A percentile compares a stretch with the other conserved stretches of the same genome.
phyloP scores from a whole-genome alignment of 2,329 filamentous ascomycete species.

The Sodiomyces alkalinus region DNA sequence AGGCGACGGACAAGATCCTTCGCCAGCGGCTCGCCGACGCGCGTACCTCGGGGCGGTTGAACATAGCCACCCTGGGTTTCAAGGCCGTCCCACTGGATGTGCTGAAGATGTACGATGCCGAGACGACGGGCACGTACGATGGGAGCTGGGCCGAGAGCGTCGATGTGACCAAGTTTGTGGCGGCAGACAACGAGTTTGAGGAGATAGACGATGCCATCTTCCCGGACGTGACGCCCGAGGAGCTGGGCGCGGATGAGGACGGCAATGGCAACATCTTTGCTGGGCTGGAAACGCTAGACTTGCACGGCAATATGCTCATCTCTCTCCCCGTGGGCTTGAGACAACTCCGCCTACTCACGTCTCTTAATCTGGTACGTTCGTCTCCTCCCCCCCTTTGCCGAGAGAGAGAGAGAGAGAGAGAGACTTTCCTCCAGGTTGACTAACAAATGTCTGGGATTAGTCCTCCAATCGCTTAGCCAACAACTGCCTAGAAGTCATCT shows the following conservation, averaged over 20 bases:
- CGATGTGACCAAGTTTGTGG: slow-evolving; percentile 69
- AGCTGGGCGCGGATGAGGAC: slow-evolving; percentile 49
- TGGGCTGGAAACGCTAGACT: slow-evolving; percentile 63
- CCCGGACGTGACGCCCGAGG: slow-evolving; percentile 49
- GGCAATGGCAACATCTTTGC: slow-evolving; percentile 62
- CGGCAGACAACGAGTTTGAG: slow-evolving; percentile 79
- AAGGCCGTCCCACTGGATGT: slow-evolving; percentile 71
- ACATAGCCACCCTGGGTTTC: slow-evolving; percentile 73
- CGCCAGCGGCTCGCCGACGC: slow-evolving; percentile 58
- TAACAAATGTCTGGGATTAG: slow-evolving; percentile 30
- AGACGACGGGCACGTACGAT: slow-evolving; percentile 45
- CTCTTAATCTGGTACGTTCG: slow-evolving; percentile 63
- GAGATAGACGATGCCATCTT: slow-evolving; percentile 60
- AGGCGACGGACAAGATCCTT: slow-evolving; percentile 49
- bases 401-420: too few species aligned
- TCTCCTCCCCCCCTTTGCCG: too few species aligned
- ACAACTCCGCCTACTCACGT: slow-evolving; percentile 57
- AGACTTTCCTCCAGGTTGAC: background rate
- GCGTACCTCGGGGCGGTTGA: slow-evolving; percentile 64
- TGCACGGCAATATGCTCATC: slow-evolving; percentile 71
- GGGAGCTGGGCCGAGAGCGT: slow-evolving; percentile 84
- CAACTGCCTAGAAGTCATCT: slow-evolving; percentile 54
- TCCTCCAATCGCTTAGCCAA: slow-evolving; percentile 71
- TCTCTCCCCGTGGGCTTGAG: slow-evolving; percentile 62
- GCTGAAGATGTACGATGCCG: slow-evolving; percentile 77